These are phyloP conservation scores for Phytophthora pistaciae DNA, from an alignment of 352 stramenopile genomes.

Conservation along the genomic window DNA sequence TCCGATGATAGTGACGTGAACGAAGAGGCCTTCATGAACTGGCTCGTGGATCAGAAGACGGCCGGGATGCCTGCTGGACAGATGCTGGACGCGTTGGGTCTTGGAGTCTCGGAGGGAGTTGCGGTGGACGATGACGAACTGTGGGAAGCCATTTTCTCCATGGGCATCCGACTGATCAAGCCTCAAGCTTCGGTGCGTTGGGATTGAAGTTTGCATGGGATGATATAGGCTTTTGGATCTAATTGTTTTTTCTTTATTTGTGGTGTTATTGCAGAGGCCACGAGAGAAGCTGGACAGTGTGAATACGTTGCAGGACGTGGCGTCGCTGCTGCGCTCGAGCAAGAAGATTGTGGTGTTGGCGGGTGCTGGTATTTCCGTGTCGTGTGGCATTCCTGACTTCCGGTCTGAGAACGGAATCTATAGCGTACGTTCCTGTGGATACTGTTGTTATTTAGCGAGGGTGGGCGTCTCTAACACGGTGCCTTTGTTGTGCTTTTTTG, in stretches of 20 bases:
- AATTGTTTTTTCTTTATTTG: slow-evolving; percentile 3
- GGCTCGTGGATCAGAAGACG: slow-evolving; percentile 81
- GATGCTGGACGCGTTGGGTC: slow-evolving; percentile 81
- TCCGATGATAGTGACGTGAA: slow-evolving; percentile 55
- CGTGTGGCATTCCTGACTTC: slow-evolving; percentile 99
- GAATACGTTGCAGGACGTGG: slow-evolving; percentile 82
- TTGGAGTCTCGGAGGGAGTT: slow-evolving; percentile 81
- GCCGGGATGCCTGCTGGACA: slow-evolving; percentile 66
- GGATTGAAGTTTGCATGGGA: not conserved
- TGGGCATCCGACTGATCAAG: slow-evolving; percentile 85
- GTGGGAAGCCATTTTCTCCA: slow-evolving; percentile 88
- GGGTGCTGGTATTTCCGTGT: slow-evolving; percentile 96
- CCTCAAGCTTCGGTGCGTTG: slow-evolving; percentile 60
- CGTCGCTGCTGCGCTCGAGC: slow-evolving; percentile 68
- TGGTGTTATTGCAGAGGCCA: slow-evolving; percentile 31
- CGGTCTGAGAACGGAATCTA: slow-evolving; percentile 94
- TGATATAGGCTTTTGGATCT: not conserved
- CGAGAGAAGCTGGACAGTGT: slow-evolving; percentile 62
- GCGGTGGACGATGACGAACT: slow-evolving; percentile 85
- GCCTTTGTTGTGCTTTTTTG: slow-evolving; percentile 1
- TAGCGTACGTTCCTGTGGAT: slow-evolving; percentile 62
- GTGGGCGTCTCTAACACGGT: slow-evolving; percentile 6
- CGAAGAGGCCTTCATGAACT: slow-evolving; percentile 85
- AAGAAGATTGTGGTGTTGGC: slow-evolving; percentile 94
- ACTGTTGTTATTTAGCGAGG: no score